Evolutionary conservation across 208 protist species (phyloP).

Genomic region (Trichomonas gallinae): DNA sequence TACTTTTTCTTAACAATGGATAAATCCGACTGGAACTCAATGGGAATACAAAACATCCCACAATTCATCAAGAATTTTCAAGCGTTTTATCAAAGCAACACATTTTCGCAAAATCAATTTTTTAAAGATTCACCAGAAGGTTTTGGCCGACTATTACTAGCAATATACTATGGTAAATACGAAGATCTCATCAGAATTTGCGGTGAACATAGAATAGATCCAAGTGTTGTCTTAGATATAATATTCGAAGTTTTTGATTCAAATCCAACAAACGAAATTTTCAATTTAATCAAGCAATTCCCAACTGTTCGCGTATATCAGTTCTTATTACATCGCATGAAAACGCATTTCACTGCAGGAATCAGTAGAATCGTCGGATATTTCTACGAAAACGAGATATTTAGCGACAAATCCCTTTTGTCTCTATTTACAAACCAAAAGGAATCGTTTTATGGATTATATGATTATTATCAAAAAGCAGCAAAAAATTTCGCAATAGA

Average conservation of each 20-base stretch:
- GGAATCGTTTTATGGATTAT: background rate
- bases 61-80: background rate
- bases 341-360: background rate
- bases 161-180: background rate
- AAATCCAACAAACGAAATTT: background rate
- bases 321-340: background rate
- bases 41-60: background rate
- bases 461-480: background rate
- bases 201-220: background rate
- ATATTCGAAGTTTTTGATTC: background rate
- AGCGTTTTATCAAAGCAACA: background rate
- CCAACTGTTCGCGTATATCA: background rate
- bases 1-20: background rate
- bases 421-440: background rate
- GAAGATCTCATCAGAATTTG: background rate
- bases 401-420: background rate
- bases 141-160: background rate
- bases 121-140: background rate
- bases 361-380: background rate
- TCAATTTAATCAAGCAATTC: background rate
- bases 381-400: background rate
- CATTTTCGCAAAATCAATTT: background rate
- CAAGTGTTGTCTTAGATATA: background rate
- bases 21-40: background rate
- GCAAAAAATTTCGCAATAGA: background rate